Evolutionary conservation across 1,284 basidiomycete species (phyloP), one percentile per base, ranked within the genome.

Genomic region (Ustilago vetiveriae): DNA sequence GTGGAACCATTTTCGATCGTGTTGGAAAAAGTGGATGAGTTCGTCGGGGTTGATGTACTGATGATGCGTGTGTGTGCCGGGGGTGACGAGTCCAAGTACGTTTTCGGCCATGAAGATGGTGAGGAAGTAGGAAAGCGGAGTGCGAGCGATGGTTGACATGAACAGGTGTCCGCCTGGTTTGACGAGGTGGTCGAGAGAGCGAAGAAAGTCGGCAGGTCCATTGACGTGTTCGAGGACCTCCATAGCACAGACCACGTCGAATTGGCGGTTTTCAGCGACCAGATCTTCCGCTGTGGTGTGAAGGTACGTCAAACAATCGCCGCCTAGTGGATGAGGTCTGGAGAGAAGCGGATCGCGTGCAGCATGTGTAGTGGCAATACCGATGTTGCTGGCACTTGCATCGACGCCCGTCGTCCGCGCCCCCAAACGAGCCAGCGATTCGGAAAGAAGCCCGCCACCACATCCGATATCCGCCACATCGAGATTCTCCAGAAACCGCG

Each of bases 221-320:
- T 96, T 90, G 58, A 99, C 96, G 79, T 99, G 96, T 84, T 99
- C 96, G 38, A 99, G 81, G 16, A 99, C 94, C 82, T 99, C 96
- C 93, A 98, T 94, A 10, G 93, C 91, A 81, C 93, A 96, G 14
- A 99, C 94, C 7, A 95, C 86, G 82, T 98, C 95, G 80, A 90
- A 98, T 39, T 86, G 83, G 7, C 70, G 81, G 9, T 88, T 87
- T 21, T 86, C 76, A 4, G 54, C 49, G 3, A 93, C 81, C 6
- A 88, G 86, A 0, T 86, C 85, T 80, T 98, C 95, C 0, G 91
- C 93, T 0, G 91, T 86, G 0, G 88, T 86, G 76, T 92, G 88
- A n/a, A 88, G 82, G 82, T 98, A 98, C 19, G 82, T 82, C 19
- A 90, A 83, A 10, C 56, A 41, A 59, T 42, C 32, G 13, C 57